These are phyloP conservation scores for Vaccinium corymbosum DNA, from an alignment of 148 eudicot genomes.

Conservation along the genomic window DNA sequence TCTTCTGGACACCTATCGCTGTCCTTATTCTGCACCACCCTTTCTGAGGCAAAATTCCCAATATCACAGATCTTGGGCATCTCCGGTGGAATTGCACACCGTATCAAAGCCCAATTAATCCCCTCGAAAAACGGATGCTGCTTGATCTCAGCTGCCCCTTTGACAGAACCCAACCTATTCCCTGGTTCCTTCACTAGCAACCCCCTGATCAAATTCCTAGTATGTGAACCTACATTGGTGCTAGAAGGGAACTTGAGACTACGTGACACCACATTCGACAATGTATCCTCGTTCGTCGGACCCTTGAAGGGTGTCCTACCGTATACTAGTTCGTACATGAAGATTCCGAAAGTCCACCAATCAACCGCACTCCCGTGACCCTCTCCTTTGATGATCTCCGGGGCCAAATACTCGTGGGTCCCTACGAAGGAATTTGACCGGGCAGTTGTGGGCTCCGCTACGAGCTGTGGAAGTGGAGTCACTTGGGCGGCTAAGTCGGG, in stretches of 20 bases:
- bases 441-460: conserved; percentile 70
- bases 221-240: conserved; percentile 57
- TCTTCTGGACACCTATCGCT: conserved; percentile 21
- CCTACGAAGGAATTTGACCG: conserved; percentile 64
- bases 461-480: conserved; percentile 58
- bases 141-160: conserved; percentile 76
- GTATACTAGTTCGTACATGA: conserved; percentile 68
- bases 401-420: conserved; percentile 59
- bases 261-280: conserved; percentile 55
- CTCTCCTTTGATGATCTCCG: conserved; percentile 60
- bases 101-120: conserved; percentile 75
- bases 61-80: conserved; percentile 41
- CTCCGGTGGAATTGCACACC: conserved; percentile 73
- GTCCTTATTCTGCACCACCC: conserved; percentile 22
- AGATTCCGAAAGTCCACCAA: conserved; percentile 70
- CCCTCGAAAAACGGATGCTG: conserved; percentile 76
- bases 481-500: conserved; percentile 43
- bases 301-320: conserved; percentile 88
- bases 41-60: conserved; percentile 16
- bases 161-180: conserved; percentile 59
- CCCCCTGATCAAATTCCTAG: conserved; percentile 61
- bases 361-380: conserved; percentile 64
- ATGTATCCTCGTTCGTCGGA: conserved; percentile 56
- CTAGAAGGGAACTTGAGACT: conserved; percentile 52
- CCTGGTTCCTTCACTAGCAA: conserved; percentile 59